Base-by-base conservation (phyloP, 2,329 filamentous ascomycete genomes). In the Talaromyces islandicus region DNA sequence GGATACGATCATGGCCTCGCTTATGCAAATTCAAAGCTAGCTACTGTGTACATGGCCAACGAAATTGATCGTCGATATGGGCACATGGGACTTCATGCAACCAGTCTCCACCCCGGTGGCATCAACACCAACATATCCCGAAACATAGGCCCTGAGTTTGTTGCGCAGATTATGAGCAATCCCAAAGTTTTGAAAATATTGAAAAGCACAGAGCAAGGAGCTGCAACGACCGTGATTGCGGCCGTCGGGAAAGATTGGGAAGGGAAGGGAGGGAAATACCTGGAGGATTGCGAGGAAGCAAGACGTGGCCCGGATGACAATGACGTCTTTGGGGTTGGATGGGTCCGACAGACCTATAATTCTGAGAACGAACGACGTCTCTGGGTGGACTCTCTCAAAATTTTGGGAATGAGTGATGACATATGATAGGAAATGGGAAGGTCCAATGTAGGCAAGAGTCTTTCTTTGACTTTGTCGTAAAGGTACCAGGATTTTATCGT, bases 1-100 rank as follows among this genome's bases (percentile, higher is more conserved):
- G 7, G 60, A 62, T 21, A 69, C 68, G 17, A 73, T 3, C 70
- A 71, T 0, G 70, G 65, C 50, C 54, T 58, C 0, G 72, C 78
- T 0, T 85, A 85, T 58, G 77, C 71, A 0, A 77, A 81, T 62
- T 71, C 73, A 58, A 85, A 85, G 63, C 75, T 76, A 1, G 80
- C 81, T 12, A 81, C 79, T 58, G 74, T 83, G 24, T 80, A 75
- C 64, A 77, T 80, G 52, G 76, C 80, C 4, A 81, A 79, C 61
- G 75, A 81, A 56, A 71, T 84, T 32, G 79, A 83, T 29, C 73
- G 80, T 0, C 73, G 73, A 1, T 84, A 81, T 60, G 77, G 76
- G 1, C 25, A 65, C 0, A 64, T 69, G 2, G 75, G 77, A 4
- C 63, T 84, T 0, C 79, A 80, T 56, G 79, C 73, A 1, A 68